phyloP scores from a whole-genome alignment of 805 yeast genomes.

The Candida coquimbonensis region DNA sequence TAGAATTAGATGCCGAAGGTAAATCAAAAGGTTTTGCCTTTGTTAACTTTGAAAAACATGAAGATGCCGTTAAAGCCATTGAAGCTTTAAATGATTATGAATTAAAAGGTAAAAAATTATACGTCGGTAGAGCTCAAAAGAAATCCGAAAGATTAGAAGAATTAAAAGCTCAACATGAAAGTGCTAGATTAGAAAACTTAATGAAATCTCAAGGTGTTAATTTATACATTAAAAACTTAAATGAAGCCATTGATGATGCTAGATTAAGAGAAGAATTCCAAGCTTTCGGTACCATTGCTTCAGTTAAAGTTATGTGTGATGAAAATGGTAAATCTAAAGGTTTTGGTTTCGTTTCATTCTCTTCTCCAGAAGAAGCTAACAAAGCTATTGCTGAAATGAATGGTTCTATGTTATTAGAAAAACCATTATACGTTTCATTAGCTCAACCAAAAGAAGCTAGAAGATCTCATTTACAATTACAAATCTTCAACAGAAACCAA shows the following conservation, averaged over 20 bases:
- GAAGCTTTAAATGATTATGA: slow-evolving; percentile 87
- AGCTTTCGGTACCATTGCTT: slow-evolving; percentile 90
- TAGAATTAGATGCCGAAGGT: slow-evolving; percentile 73
- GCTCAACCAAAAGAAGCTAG: slow-evolving; percentile 99
- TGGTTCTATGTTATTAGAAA: slow-evolving; percentile 89
- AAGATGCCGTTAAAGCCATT: slow-evolving; percentile 84
- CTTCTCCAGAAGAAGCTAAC: slow-evolving; percentile 97
- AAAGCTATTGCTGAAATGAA: slow-evolving; percentile 98
- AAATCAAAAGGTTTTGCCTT: slow-evolving; percentile 95
- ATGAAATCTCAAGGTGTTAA: slow-evolving; percentile 96
- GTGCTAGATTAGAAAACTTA: slow-evolving; percentile 83
- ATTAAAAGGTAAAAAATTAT: slow-evolving; percentile 75
- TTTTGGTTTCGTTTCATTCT: slow-evolving; percentile 97
- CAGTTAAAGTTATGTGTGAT: slow-evolving; percentile 94
- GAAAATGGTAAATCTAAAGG: slow-evolving; percentile 95
- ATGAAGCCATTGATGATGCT: slow-evolving; percentile 88
- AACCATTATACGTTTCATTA: slow-evolving; percentile 96
- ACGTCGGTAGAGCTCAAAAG: slow-evolving; percentile 99
- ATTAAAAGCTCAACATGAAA: slow-evolving; percentile 90
- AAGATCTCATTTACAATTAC: slow-evolving; percentile 94
- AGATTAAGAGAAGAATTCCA: slow-evolving; percentile 85
- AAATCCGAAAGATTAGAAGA: slow-evolving; percentile 96
- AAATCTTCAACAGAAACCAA: slow-evolving; percentile 96
- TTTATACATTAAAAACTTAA: slow-evolving; percentile 94
- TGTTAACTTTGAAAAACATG: slow-evolving; percentile 84